Evolutionary conservation across 495 filamentous ascomycete species (phyloP).

Genomic region (Aspergillus baeticus): DNA sequence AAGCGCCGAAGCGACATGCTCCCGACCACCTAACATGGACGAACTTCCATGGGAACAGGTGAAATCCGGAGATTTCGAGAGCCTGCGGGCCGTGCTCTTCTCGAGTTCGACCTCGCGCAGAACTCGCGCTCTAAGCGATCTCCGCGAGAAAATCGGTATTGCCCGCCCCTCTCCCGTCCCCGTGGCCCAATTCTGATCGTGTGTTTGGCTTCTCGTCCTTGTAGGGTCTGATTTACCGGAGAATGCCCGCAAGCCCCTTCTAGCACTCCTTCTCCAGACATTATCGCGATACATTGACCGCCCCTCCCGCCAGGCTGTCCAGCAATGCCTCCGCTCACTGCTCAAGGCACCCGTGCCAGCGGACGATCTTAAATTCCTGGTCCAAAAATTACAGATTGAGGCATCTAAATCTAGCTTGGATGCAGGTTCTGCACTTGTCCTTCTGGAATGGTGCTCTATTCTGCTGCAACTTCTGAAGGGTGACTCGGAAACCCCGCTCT

Average conservation of each 20-base stretch:
- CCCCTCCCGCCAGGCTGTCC: slow-evolving; percentile 74
- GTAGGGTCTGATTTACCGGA: slow-evolving; percentile 36
- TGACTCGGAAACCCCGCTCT: slow-evolving; percentile 56
- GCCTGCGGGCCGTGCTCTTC: slow-evolving; percentile 42
- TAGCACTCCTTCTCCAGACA: slow-evolving; percentile 76
- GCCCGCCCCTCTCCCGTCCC: slow-evolving; percentile 4
- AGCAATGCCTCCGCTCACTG: slow-evolving; percentile 68
- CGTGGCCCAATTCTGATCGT: background rate
- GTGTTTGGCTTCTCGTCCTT: background rate
- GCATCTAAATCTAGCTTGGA: slow-evolving; percentile 72
- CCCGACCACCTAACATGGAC: slow-evolving; percentile 40
- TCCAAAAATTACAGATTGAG: slow-evolving; percentile 59
- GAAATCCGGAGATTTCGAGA: slow-evolving; percentile 46
- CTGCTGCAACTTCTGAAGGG: slow-evolving; percentile 62
- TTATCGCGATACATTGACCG: slow-evolving; percentile 87
- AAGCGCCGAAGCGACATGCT: slow-evolving; percentile 23
- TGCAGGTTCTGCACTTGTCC: slow-evolving; percentile 76
- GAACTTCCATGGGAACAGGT: slow-evolving; percentile 50
- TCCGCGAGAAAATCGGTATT: slow-evolving; percentile 48
- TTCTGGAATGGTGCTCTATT: slow-evolving; percentile 84
- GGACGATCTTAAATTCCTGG: slow-evolving; percentile 58
- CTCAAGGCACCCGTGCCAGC: slow-evolving; percentile 50
- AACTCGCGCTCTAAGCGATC: slow-evolving; percentile 46
- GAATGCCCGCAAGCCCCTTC: slow-evolving; percentile 40
- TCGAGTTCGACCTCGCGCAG: slow-evolving; percentile 50